Evolutionary conservation across 2,329 filamentous ascomycete species (phyloP).

Genomic region (Colletotrichum neosansevieriae): DNA sequence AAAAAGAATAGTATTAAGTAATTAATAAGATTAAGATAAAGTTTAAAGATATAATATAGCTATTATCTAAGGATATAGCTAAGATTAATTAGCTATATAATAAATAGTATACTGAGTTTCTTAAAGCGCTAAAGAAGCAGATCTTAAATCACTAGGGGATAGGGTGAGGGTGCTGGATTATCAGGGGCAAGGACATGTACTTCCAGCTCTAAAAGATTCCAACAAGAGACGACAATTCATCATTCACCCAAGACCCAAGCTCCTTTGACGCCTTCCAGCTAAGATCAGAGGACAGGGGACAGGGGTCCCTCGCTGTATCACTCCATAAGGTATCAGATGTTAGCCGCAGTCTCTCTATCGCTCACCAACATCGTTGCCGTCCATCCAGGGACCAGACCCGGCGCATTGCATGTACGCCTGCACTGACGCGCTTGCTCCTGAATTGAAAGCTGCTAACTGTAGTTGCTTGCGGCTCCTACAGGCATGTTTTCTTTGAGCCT

Average conservation of each 20-base stretch:
- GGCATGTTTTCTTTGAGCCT: constrained; percentile 21
- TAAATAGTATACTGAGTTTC: too few relatives aligned
- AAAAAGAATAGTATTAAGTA: too few relatives aligned
- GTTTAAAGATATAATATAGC: too few relatives aligned
- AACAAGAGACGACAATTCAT: background rate
- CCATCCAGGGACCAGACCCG: constrained; percentile 10
- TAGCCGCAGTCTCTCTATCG: constrained; percentile 16
- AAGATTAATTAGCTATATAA: too few relatives aligned
- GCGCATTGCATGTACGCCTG: constrained; percentile 8
- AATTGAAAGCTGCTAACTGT: background rate
- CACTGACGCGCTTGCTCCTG: constrained; percentile 21
- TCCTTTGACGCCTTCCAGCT: background rate
- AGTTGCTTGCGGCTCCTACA: constrained; percentile 3
- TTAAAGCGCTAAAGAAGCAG: too few relatives aligned
- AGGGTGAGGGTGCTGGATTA: too few relatives aligned
- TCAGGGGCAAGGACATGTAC: too few relatives aligned
- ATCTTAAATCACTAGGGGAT: too few relatives aligned
- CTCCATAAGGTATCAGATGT: constrained; percentile 21
- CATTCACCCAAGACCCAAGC: constrained; percentile 1
- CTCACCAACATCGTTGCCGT: constrained; percentile 4
- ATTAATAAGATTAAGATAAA: too few relatives aligned
- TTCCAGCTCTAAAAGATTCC: too few relatives aligned
- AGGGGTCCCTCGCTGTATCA: constrained; percentile 18
- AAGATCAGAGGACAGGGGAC: background rate
- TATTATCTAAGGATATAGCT: too few relatives aligned